Conservation (phyloP, 441 rosid species). For the Populus hybrid region DNA sequence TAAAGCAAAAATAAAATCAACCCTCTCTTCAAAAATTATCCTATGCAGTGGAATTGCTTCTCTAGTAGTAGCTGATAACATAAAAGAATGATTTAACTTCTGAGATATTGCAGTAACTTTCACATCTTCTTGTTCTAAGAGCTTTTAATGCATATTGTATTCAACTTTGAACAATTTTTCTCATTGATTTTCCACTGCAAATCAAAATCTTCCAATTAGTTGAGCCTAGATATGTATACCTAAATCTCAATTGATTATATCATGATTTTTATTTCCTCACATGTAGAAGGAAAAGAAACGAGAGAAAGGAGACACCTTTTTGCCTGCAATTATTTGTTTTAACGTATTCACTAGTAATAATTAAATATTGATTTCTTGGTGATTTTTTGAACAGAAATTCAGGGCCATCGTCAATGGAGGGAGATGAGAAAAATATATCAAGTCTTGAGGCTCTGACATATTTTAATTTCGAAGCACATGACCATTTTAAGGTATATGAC, state of each 20-base stretch:
- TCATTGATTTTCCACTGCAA: not conserved
- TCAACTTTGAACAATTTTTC: not conserved
- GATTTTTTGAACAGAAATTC: slow-evolving; percentile 40
- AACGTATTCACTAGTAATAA: not conserved
- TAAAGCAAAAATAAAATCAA: not conserved
- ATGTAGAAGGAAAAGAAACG: not conserved
- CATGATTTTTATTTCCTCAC: not conserved
- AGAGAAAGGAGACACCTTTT: not conserved
- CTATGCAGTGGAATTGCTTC: not conserved
- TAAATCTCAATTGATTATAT: not conserved
- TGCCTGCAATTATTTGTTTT: not conserved
- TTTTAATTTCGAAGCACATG: slow-evolving; percentile 34
- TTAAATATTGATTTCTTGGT: not conserved
- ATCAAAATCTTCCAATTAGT: not conserved
- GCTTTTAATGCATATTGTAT: not conserved
- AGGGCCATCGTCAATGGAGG: slow-evolving; percentile 45
- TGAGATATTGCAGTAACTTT: not conserved
- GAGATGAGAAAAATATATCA: slow-evolving; percentile 32
- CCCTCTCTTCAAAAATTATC: not conserved
- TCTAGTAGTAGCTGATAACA: not conserved
- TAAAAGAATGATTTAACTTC: no score
- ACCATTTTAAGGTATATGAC: slow-evolving; percentile 29
- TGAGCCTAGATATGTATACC: not conserved
- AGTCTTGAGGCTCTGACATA: slow-evolving; percentile 30
- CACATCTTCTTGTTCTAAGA: not conserved